Percentiles rank a stretch among this genome's conserved stretches.
phyloP scores from a whole-genome alignment of 2,329 filamentous ascomycete genomes.

The Cladosporium sp. region DNA sequence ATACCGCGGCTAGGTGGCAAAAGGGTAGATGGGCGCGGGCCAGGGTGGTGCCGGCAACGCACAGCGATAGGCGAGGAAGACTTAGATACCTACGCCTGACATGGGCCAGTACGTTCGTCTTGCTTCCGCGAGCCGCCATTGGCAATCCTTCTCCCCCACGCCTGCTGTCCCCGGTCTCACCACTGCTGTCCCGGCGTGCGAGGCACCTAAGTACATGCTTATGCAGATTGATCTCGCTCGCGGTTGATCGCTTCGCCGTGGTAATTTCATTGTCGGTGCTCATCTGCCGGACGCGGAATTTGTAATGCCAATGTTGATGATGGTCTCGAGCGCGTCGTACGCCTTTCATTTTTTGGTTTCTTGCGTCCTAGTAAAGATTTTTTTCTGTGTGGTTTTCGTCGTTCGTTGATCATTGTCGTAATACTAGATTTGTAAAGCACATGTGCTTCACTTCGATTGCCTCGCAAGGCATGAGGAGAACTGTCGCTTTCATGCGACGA shows the following conservation, averaged over 20 bases:
- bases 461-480: neutral
- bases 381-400: neutral
- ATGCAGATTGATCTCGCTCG: neutral
- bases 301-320: neutral
- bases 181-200: too few relatives aligned
- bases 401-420: conserved; percentile 4
- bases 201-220: too few relatives aligned
- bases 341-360: neutral
- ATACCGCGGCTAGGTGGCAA: too few relatives aligned
- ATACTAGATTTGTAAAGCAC: neutral
- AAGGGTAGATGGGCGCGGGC: too few relatives aligned
- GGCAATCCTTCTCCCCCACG: too few relatives aligned
- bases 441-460: neutral
- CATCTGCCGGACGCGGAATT: neutral
- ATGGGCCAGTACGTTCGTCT: too few relatives aligned
- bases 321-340: neutral
- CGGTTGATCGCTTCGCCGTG: neutral
- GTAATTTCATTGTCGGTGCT: neutral
- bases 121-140: too few relatives aligned
- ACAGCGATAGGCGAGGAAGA: too few relatives aligned
- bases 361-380: neutral
- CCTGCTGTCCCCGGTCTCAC: too few relatives aligned
- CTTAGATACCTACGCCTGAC: too few relatives aligned
- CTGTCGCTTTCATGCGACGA: neutral
- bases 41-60: too few relatives aligned